phyloP scores from a whole-genome alignment of 768 basidiomycete genomes.

The Mycena galopus region DNA sequence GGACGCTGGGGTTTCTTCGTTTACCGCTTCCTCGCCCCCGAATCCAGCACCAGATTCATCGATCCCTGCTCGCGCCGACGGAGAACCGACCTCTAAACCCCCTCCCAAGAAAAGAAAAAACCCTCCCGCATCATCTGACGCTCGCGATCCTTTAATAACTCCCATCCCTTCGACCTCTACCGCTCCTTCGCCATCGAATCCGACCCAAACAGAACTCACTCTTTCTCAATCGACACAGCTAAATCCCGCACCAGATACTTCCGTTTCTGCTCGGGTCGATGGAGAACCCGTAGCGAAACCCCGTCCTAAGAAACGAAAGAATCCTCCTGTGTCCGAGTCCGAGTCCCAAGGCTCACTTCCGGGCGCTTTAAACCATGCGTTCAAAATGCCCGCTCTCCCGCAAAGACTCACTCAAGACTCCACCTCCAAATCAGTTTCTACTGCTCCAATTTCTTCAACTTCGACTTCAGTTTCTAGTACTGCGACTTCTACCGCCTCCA shows the following conservation, averaged over 20 bases:
- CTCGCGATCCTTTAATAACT: too few relatives aligned
- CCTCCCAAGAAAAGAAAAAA: conserved; percentile 47
- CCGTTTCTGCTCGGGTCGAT: neutral
- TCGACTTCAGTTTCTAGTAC: neutral
- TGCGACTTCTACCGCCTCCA: neutral
- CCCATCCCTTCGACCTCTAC: neutral
- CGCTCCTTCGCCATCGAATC: neutral
- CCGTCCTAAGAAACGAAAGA: conserved; percentile 13
- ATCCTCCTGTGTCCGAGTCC: neutral
- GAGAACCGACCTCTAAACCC: conserved; percentile 56
- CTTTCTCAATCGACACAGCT: neutral
- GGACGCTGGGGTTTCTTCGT: too few relatives aligned
- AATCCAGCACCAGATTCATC: neutral
- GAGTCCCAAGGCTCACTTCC: neutral
- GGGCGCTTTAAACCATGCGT: neutral
- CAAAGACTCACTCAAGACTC: conserved; percentile 10
- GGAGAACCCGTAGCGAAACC: conserved; percentile 1
- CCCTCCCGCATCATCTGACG: neutral
- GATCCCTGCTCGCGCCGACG: neutral
- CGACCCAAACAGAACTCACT: neutral
- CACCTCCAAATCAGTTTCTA: neutral
- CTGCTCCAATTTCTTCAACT: neutral
- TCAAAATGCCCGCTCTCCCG: conserved; percentile 32
- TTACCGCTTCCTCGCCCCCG: neutral
- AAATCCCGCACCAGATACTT: neutral